These are phyloP conservation scores for Fusarium sp. DNA, from an alignment of 2,329 filamentous ascomycete species.

Conservation along the genomic window DNA sequence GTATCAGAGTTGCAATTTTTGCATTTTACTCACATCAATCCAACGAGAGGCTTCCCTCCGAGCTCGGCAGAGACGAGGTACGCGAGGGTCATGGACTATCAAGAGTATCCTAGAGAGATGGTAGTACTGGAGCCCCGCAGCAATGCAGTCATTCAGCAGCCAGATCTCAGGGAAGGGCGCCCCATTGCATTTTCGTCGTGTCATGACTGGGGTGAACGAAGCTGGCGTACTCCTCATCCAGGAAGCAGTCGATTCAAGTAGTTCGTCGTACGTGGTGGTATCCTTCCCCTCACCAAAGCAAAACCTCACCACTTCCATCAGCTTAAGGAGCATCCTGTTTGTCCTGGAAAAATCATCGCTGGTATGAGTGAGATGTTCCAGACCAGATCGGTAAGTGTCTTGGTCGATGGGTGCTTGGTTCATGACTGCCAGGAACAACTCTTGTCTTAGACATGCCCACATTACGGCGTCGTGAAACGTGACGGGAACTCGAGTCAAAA, in stretches of 20 bases:
- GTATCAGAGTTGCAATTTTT: background rate
- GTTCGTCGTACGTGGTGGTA: conserved; percentile 26
- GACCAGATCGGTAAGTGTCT: background rate
- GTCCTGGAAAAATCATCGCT: conserved; percentile 36
- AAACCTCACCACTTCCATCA: conserved; percentile 40
- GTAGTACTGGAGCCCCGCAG: conserved; percentile 43
- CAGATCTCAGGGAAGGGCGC: conserved; percentile 41
- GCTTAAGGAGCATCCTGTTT: conserved; percentile 38
- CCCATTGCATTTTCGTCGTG: background rate
- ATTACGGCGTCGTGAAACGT: background rate
- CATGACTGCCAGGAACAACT: conserved; percentile 36
- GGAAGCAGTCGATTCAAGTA: conserved; percentile 31
- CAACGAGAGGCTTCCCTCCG: conserved; percentile 20
- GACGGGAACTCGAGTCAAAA: background rate
- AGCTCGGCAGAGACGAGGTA: conserved; percentile 38
- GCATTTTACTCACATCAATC: conserved; percentile 22
- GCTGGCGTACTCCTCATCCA: conserved; percentile 42
- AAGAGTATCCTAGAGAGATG: conserved; percentile 45
- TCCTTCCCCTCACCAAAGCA: conserved; percentile 40
- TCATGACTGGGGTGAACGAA: conserved; percentile 41
- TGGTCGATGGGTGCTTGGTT: conserved; percentile 25
- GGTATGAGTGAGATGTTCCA: conserved; percentile 6
- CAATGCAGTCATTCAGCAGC: conserved; percentile 40
- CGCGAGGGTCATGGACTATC: conserved; percentile 38
- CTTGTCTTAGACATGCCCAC: conserved; percentile 34